Conservation (phyloP, 352 stramenopile genomes). For the Phytophthora agathidicida region DNA sequence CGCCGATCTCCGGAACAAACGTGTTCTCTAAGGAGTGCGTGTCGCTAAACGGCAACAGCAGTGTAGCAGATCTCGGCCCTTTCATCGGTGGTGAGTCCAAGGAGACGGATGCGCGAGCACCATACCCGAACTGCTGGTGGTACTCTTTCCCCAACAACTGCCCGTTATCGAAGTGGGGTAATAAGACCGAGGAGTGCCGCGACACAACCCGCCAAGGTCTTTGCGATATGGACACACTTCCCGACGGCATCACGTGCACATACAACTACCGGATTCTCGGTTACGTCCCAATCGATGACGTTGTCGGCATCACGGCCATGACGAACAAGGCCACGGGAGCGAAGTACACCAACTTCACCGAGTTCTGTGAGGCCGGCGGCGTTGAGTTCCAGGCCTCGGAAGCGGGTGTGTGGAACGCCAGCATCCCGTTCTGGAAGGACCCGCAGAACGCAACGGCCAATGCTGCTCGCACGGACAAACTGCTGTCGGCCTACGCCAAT, state of each 20-base stretch:
- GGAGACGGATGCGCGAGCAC: constrained; percentile 39
- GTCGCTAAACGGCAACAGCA: constrained; percentile 35
- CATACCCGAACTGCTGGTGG: constrained; percentile 57
- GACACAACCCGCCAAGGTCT: constrained; percentile 44
- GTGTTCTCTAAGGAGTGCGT: constrained; percentile 35
- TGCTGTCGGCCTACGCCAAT: constrained; percentile 54
- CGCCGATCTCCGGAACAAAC: constrained; percentile 18
- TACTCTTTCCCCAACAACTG: constrained; percentile 66
- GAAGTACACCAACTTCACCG: constrained; percentile 65
- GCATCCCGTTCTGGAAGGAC: constrained; percentile 69
- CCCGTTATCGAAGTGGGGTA: constrained; percentile 31
- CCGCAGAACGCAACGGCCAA: constrained; percentile 59
- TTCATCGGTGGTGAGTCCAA: constrained; percentile 40
- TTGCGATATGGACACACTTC: constrained; percentile 49
- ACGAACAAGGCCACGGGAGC: constrained; percentile 34
- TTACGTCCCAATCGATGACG: constrained; percentile 73
- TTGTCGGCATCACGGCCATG: constrained; percentile 78
- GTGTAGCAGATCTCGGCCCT: constrained; percentile 25
- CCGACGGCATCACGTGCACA: constrained; percentile 68
- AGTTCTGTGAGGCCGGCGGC: constrained; percentile 65
- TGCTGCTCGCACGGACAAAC: constrained; percentile 37
- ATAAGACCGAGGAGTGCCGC: constrained; percentile 58
- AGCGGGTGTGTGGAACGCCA: constrained; percentile 38
- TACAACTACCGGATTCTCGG: constrained; percentile 79
- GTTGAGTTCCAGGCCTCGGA: constrained; percentile 64